Base-by-base conservation (phyloP, 2,329 filamentous ascomycete species). In the Xylariaceae sp. region DNA sequence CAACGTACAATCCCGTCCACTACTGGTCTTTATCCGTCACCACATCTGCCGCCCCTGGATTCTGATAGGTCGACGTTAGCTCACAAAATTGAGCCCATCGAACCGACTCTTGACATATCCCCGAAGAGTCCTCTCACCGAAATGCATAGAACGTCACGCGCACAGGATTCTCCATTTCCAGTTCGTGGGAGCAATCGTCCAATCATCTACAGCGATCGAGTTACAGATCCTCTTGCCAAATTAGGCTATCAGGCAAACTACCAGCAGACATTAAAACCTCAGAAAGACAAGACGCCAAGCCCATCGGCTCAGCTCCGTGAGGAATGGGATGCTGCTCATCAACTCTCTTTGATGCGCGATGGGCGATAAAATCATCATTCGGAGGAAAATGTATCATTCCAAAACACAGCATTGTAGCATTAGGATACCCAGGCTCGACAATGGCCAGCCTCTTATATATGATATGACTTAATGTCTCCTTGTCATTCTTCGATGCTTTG, bases 291-390 rank as follows among this genome's bases (percentile, higher is more conserved):
- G 11, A 53, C 56, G 2, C 56, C 56, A 2, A 62, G 58, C 33
- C 59, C 59, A 11, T 61, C 59, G 4, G 56, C 60, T 19, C 59
- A 62, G 34, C 47, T 62, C 13, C 52, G 49, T 26, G 45, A 48
- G 38, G 49, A 51, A 32, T 54, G 52, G 42, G 59, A 61, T 38
- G 46, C 54, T 9, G 56, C 56, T n/a, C 44, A 53, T 18, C 51
- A 51, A 29, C 41, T 51, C 13, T 47, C 41, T 32, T 43, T 43
- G 30, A 22, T 52, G 39, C n/a, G 40, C n/a, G n/a, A 31, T 17
- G 45, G 43, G 16, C 11, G 22, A 8, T 18, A 9, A 37, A 47
- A 39, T 12, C 6, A 19, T 22, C 16, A 11, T 24, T 8, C 9
- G 16, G 12, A 12, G 16, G 26, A 26, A 37, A 15, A 9, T 11